Evolutionary conservation across 768 basidiomycete species (phyloP).

Genomic region (Hygrocybe punicea): DNA sequence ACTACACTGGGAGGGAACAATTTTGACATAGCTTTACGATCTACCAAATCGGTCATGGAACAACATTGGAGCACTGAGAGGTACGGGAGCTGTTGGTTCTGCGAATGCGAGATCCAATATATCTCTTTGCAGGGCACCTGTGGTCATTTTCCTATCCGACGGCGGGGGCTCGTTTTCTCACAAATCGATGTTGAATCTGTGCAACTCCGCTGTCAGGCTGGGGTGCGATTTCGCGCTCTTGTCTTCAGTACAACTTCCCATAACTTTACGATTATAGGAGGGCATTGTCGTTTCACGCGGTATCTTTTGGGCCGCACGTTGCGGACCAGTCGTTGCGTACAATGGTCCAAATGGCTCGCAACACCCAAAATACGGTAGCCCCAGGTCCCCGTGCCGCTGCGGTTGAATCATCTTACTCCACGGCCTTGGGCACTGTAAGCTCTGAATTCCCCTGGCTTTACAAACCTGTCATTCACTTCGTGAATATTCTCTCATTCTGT

Average conservation of each 20-base stretch:
- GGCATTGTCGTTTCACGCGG: constrained; percentile 54
- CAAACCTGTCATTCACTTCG: background rate
- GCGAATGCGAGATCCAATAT: background rate
- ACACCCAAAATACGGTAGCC: constrained; percentile 45
- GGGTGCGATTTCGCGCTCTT: constrained; percentile 33
- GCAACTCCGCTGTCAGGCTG: constrained; percentile 41
- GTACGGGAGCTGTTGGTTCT: constrained; percentile 22
- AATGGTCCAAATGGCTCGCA: constrained; percentile 51
- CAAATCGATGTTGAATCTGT: constrained; percentile 37
- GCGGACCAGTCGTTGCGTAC: constrained; percentile 32
- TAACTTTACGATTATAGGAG: constrained; percentile 43
- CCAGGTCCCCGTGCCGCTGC: constrained; percentile 36
- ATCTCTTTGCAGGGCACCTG: constrained; percentile 40
- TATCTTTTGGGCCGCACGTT: constrained; percentile 46
- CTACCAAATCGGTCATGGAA: constrained; percentile 37
- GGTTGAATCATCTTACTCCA: constrained; percentile 46
- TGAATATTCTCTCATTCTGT: background rate
- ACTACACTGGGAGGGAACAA: constrained; percentile 39
- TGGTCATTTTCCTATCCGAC: constrained; percentile 57
- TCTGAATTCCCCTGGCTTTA: constrained; percentile 48
- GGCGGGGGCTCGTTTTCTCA: constrained; percentile 45
- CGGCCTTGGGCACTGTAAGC: constrained; percentile 52
- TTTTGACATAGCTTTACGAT: constrained; percentile 38
- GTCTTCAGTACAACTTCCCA: background rate
- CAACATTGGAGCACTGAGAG: constrained; percentile 51